These are phyloP conservation scores for Cryptosporidium bovis DNA, from an alignment of 169 alveolate genomes.

Conservation along the genomic window DNA sequence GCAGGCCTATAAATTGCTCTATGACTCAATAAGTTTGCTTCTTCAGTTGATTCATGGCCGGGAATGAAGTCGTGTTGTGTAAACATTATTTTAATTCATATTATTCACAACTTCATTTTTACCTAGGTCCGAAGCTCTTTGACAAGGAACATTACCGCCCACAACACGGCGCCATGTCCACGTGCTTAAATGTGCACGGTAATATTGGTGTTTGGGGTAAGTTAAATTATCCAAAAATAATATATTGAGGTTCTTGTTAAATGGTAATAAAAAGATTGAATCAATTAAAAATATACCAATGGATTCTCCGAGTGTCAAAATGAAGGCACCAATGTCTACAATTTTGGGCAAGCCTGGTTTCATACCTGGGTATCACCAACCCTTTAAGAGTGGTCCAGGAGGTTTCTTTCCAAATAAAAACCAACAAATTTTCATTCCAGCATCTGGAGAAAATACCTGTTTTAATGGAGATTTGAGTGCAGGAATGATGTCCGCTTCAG, in stretches of 20 bases:
- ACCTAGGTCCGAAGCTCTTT: not conserved
- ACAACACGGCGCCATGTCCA: conserved; percentile 67
- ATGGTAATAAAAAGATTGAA: no score
- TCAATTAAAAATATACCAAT: not conserved
- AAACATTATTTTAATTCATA: conserved; percentile 21
- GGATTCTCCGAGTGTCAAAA: conserved; percentile 30
- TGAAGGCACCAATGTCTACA: conserved; percentile 54
- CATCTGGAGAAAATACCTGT: conserved; percentile 6
- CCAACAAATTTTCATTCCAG: not conserved
- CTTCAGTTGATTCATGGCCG: conserved; percentile 72
- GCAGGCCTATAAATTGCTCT: conserved; percentile 72
- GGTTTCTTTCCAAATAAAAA: not conserved
- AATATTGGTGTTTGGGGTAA: not conserved
- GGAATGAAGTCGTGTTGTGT: conserved; percentile 75
- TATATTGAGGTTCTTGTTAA: not conserved
- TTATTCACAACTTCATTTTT: conserved; percentile 3
- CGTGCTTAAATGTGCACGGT: conserved; percentile 29
- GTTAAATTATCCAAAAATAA: not conserved
- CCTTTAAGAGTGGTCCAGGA: conserved; percentile 15
- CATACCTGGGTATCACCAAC: conserved; percentile 14
- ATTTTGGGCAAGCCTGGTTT: conserved; percentile 27
- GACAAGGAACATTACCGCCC: conserved; percentile 18
- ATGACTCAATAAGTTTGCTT: conserved; percentile 62
- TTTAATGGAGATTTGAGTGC: conserved; percentile 14
- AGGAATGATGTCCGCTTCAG: conserved; percentile 3